These are phyloP conservation scores for Colletotrichum simmondsii DNA, from an alignment of 2,329 filamentous ascomycete species.

Conservation along the genomic window DNA sequence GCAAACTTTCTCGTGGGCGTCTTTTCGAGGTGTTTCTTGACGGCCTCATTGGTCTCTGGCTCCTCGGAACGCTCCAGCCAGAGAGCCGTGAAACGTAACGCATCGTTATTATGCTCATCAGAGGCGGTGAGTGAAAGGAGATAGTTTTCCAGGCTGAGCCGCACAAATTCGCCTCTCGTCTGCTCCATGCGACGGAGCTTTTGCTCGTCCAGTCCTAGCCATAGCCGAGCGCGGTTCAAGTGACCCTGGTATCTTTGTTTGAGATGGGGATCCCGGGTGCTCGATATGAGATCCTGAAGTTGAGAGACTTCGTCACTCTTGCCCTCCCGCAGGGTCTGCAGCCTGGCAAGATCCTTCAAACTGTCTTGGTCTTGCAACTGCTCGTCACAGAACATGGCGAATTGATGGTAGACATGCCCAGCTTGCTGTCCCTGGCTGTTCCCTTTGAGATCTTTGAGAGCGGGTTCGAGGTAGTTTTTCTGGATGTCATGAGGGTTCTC, in stretches of 20 bases:
- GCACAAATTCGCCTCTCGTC: conserved; percentile 84
- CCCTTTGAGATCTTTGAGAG: conserved; percentile 82
- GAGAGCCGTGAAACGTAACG: conserved; percentile 89
- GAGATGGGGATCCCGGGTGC: conserved; percentile 61
- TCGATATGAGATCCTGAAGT: conserved; percentile 69
- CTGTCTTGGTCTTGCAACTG: conserved; percentile 90
- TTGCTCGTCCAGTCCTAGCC: conserved; percentile 89
- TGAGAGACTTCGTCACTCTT: conserved; percentile 85
- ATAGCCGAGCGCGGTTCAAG: conserved; percentile 80
- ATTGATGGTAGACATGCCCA: conserved; percentile 92
- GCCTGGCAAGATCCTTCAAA: conserved; percentile 83
- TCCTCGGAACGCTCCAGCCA: conserved; percentile 92
- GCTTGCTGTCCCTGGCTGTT: conserved; percentile 76
- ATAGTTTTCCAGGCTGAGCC: conserved; percentile 92
- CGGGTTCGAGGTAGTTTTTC: conserved; percentile 84
- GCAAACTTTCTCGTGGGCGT: conserved; percentile 95
- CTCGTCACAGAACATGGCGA: conserved; percentile 93
- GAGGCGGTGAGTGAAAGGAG: conserved; percentile 85
- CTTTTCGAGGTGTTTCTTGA: conserved; percentile 73
- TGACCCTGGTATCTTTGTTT: conserved; percentile 69
- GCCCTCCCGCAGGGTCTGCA: conserved; percentile 81
- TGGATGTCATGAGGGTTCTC: conserved; percentile 94
- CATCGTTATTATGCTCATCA: conserved; percentile 89
- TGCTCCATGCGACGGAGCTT: conserved; percentile 84
- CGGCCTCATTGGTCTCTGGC: conserved; percentile 79